Base-by-base conservation (phyloP, 208 protist genomes). In the Trypanosoma cruzi region DNA sequence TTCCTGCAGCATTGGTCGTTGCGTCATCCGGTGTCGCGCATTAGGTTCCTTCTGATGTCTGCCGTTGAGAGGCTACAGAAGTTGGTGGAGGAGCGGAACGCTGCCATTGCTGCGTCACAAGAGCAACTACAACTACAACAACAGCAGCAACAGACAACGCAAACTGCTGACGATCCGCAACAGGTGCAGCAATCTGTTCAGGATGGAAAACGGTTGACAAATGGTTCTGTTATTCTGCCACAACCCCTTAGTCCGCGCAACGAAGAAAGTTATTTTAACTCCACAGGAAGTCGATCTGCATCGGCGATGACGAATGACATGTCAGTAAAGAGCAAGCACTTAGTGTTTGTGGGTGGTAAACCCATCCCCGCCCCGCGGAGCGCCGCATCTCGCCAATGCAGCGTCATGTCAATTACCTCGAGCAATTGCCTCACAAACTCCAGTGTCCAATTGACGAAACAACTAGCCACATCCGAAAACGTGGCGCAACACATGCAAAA, bases 1-100 rank as follows among this genome's bases (percentile, higher is more conserved):
- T 70, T 81, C 29, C 67, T 93, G 24, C 48, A 77, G 54, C 81
- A 96, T 69, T 96, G 86, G 87, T 66, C 71, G 36, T 13, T 73
- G 50, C 77, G 87, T 77, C 81, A 90, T 66, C 70, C 80, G 24
- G 75, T 93, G 40, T 73, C 69, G 26, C 86, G 90, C 24, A 84
- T 71, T 71, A 79, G 85, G 55, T 90, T 90, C 58, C 59, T 92
- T 44, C 86, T 96, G 48, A 80, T 93, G 68, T 78, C 71, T 11
- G 68, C 73, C 7, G 60, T 86, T 29, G 85, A 89, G 42, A 81
- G 68, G 53, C 75, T 89, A 44, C 50, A 69, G 68, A 68, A 74
- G 48, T 60, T 55, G 32, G 22, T 71, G 57, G 71, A 66, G 26
- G 79, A 75, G 8, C 49, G 31, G 0, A 61, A 53, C 29, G 37